phyloP scores from a whole-genome alignment of 768 basidiomycete genomes.

The Tricholoma bakamatsutake region DNA sequence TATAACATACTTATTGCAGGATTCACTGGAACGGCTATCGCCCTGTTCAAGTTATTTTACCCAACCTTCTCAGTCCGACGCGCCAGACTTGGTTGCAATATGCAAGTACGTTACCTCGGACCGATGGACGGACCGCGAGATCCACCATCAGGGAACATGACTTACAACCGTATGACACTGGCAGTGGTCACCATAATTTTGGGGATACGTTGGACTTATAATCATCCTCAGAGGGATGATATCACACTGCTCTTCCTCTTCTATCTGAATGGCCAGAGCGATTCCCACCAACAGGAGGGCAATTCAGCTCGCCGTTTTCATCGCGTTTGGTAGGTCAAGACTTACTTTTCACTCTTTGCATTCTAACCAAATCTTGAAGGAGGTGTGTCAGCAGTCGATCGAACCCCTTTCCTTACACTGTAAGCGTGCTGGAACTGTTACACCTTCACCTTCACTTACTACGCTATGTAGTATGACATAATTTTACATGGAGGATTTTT shows the following conservation, averaged over 20 bases:
- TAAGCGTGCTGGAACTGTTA: no score
- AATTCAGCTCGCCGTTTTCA: constrained; percentile 60
- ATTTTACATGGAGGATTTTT: constrained; percentile 41
- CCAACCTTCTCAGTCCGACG: neutral
- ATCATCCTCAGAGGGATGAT: constrained; percentile 3
- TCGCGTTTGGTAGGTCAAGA: constrained; percentile 57
- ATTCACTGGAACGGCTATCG: no score
- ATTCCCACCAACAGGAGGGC: constrained; percentile 60
- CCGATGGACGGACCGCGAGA: constrained; percentile 16
- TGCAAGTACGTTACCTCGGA: neutral
- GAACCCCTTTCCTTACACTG: no score
- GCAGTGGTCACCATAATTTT: neutral
- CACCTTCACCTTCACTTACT: no score
- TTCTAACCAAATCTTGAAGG: constrained; percentile 4
- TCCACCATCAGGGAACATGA: constrained; percentile 13
- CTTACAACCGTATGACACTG: constrained; percentile 8
- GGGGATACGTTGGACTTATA: constrained; percentile 5
- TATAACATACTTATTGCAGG: no score
- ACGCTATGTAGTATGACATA: neutral
- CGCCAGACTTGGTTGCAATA: neutral
- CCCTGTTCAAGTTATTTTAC: neutral
- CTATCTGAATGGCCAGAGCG: constrained; percentile 29
- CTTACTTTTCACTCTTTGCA: neutral
- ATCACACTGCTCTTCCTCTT: constrained; percentile 15
- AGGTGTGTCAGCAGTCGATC: constrained; percentile 10